Evolutionary conservation across 257 asterid genomes (phyloP), one percentile per base, ranked within the genome.

Genomic region (Nicotiana undulata): DNA sequence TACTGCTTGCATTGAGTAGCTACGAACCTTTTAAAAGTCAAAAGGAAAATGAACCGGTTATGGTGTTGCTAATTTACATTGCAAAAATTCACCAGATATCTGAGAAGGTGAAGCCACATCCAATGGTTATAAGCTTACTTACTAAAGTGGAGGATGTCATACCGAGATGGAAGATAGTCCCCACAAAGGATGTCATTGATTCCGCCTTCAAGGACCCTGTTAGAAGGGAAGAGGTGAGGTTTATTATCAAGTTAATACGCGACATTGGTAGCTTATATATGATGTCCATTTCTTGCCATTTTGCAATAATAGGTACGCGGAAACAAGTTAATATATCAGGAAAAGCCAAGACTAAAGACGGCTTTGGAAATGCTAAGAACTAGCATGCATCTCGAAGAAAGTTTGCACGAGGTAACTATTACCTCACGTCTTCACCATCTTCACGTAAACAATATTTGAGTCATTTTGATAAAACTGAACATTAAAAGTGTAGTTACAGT

Each of bases 121-220:
- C 97, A 1, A 6, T 92, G 20, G 97, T 94, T 17, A 83, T 93
- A 53, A 95, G 87, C 68, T n/a, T 92, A 31, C 86, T 95, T 64
- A 92, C 97, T 26, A 76, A 78, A 83, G 94, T 95, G 34, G 97
- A 91, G 82, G 94, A 93, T 51, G 82, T 95, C 5, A 91, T 93
- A 75, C 99, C 99, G 46, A 92, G 86, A 88, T 95, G 98, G 98
- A 95, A 95, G 90, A 92, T 95, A 6, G 98, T 95, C 22, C 99
- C 99, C 7, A 74, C 92, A 1, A 93, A 90, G 86, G 97, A 95
- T 84, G 93, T 95, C 8, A 92, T 92, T 56, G 91, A 93, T 81
- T 82, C 95, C 6, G 99, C 99, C 85, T 93, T 93, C 86, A 95
- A 91, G 87, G 97, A 94, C 81, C 97, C 94, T 0, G 61, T 60